Percentiles rank a stretch among this genome's conserved stretches.
phyloP scores from a whole-genome alignment of 345 rosid species.

The Lepidium didymum region DNA sequence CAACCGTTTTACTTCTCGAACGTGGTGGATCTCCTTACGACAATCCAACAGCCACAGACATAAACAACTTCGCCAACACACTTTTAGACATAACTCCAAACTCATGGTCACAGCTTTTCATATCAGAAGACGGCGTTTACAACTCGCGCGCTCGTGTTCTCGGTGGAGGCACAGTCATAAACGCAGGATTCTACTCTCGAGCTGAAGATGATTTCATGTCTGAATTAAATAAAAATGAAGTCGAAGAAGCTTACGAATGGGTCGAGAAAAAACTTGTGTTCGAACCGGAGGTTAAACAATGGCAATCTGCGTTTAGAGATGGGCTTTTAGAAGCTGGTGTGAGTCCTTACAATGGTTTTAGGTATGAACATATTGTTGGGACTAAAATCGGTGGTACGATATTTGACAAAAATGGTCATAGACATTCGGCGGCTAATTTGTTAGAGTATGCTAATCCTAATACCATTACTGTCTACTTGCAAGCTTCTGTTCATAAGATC shows the following conservation, averaged over 20 bases:
- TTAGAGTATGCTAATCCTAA: constrained; percentile 54
- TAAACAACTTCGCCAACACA: constrained; percentile 29
- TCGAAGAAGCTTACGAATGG: constrained; percentile 51
- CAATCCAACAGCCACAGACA: constrained; percentile 36
- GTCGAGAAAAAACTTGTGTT: constrained; percentile 56
- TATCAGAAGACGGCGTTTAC: constrained; percentile 64
- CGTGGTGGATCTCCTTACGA: constrained; percentile 37
- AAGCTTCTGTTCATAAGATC: constrained; percentile 51
- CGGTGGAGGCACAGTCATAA: constrained; percentile 69
- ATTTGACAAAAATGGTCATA: constrained; percentile 45
- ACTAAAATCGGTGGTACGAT: constrained; percentile 61
- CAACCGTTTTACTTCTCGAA: constrained; percentile 53
- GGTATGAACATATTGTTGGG: constrained; percentile 46
- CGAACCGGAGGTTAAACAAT: constrained; percentile 36
- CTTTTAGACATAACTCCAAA: constrained; percentile 30
- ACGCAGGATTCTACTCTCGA: constrained; percentile 60
- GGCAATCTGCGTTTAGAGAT: constrained; percentile 59
- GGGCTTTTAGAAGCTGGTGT: constrained; percentile 62
- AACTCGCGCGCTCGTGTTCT: constrained; percentile 65
- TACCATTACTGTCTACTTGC: constrained; percentile 41
- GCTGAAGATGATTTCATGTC: constrained; percentile 31
- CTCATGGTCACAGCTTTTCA: constrained; percentile 54
- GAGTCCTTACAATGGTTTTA: constrained; percentile 52
- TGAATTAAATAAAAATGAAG: constrained; percentile 35
- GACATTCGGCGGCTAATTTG: constrained; percentile 69